Conservation (phyloP, 495 filamentous ascomycete genomes). For the Penicillium canescens region DNA sequence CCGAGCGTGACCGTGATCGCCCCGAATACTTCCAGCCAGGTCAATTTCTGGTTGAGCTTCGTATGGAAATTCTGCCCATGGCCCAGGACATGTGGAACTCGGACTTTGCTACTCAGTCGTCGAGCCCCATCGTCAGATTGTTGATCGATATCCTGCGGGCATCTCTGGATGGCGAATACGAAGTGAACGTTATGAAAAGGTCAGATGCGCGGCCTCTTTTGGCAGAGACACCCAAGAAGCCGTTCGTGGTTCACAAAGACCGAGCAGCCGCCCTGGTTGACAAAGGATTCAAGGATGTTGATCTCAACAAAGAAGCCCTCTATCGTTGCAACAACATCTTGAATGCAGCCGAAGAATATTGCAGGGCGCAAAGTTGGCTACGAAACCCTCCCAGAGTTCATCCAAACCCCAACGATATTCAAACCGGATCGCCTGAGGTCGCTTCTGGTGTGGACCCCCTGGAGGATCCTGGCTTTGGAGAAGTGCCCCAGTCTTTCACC, state of each 20-base stretch:
- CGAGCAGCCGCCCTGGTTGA: slow-evolving; percentile 42
- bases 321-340: slow-evolving; percentile 75
- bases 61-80: slow-evolving; percentile 78
- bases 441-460: slow-evolving; percentile 29
- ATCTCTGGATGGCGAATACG: slow-evolving; percentile 74
- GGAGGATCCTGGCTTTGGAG: slow-evolving; percentile 32
- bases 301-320: slow-evolving; percentile 73
- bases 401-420: slow-evolving; percentile 60
- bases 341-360: slow-evolving; percentile 69
- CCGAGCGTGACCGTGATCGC: slow-evolving; percentile 55
- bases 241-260: slow-evolving; percentile 51
- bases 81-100: slow-evolving; percentile 79
- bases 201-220: slow-evolving; percentile 51
- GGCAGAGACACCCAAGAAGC: slow-evolving; percentile 34
- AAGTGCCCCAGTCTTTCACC: slow-evolving; percentile 29
- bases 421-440: slow-evolving; percentile 35
- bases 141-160: slow-evolving; percentile 81
- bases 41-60: slow-evolving; percentile 86
- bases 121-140: slow-evolving; percentile 72
- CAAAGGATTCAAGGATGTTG: slow-evolving; percentile 48
- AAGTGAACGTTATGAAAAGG: slow-evolving; percentile 63
- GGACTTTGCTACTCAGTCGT: slow-evolving; percentile 67
- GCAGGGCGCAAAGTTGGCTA: slow-evolving; percentile 53
- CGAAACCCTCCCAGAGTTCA: slow-evolving; percentile 53
- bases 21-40: slow-evolving; percentile 67